Percentiles rank a stretch among this genome's conserved stretches.
phyloP scores from a whole-genome alignment of 495 filamentous ascomycete genomes.

The Diplogelasinospora grovesii region DNA sequence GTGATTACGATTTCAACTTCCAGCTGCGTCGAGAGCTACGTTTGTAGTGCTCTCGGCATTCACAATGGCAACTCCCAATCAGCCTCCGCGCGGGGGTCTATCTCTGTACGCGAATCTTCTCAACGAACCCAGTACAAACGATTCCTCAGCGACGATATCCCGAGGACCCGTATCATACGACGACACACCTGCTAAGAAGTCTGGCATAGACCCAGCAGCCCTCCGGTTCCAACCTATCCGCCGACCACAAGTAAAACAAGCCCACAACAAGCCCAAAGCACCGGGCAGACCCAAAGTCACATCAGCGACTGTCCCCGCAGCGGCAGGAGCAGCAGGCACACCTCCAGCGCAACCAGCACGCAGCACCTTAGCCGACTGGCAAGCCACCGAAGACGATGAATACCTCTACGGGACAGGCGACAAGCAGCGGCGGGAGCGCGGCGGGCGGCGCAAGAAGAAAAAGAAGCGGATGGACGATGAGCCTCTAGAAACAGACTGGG shows the following conservation, averaged over 20 bases:
- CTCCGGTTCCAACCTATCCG: slow-evolving; percentile 79
- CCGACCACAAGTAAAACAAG: slow-evolving; percentile 59
- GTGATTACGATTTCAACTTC: background rate
- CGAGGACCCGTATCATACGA: slow-evolving; percentile 63
- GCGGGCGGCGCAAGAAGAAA: slow-evolving; percentile 73
- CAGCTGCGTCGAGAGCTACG: background rate
- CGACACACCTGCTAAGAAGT: slow-evolving; percentile 60
- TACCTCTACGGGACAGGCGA: slow-evolving; percentile 34
- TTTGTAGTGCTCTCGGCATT: background rate
- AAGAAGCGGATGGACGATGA: slow-evolving; percentile 68
- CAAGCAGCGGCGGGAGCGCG: slow-evolving; percentile 60
- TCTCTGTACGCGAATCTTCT: slow-evolving; percentile 54
- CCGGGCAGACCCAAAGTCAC: slow-evolving; percentile 43
- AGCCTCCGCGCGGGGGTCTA: slow-evolving; percentile 31
- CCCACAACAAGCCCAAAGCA: slow-evolving; percentile 62
- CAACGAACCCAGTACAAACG: slow-evolving; percentile 34
- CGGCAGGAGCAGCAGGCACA: slow-evolving; percentile 10
- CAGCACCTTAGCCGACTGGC: slow-evolving; percentile 79
- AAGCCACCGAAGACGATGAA: slow-evolving; percentile 62
- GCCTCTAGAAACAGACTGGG: slow-evolving; percentile 69
- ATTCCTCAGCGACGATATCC: slow-evolving; percentile 59
- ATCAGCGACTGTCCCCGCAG: slow-evolving; percentile 14
- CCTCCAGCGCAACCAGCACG: slow-evolving; percentile 48
- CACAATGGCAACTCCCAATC: slow-evolving; percentile 16
- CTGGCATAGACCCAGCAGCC: slow-evolving; percentile 64